A percentile compares a stretch with the other conserved stretches of the same genome.
These are phyloP conservation scores for Tulasnella sp. DNA, from an alignment of 768 basidiomycete genomes.

Conservation along the genomic window DNA sequence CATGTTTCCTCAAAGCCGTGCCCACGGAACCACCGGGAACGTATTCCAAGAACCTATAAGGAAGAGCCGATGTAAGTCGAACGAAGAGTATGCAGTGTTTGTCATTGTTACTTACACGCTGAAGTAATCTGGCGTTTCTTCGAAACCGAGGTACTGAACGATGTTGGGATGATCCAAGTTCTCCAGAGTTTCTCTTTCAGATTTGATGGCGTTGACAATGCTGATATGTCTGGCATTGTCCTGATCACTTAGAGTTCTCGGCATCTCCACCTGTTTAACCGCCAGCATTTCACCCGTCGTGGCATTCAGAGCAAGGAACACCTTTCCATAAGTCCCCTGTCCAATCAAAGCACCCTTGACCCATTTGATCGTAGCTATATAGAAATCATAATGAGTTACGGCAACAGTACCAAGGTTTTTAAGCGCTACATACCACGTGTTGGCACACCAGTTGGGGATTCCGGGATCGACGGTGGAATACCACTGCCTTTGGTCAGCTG, in stretches of 20 bases:
- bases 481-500: constrained; percentile 43
- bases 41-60: constrained; percentile 85
- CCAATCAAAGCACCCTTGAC: constrained; percentile 96
- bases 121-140: constrained; percentile 73
- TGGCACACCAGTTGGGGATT: constrained; percentile 40
- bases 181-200: constrained; percentile 92
- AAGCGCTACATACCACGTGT: constrained; percentile 31
- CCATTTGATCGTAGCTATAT: constrained; percentile 87
- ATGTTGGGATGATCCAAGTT: constrained; percentile 96
- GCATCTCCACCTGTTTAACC: constrained; percentile 97
- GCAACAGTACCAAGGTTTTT: constrained; percentile 18
- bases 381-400: constrained; percentile 6
- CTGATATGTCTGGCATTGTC: constrained; percentile 71
- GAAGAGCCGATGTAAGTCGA: constrained; percentile 15
- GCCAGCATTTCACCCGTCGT: constrained; percentile 98
- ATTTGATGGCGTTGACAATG: constrained; percentile 82
- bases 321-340: constrained; percentile 90
- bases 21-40: constrained; percentile 96
- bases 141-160: constrained; percentile 92
- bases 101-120: constrained; percentile 96
- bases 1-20: constrained; percentile 77
- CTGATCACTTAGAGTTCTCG: constrained; percentile 81
- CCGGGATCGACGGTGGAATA: constrained; percentile 34
- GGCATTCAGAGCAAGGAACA: constrained; percentile 90
- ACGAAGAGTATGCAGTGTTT: not conserved